phyloP scores from a whole-genome alignment of 2,329 filamentous ascomycete genomes.

The Cladosporium phlei region DNA sequence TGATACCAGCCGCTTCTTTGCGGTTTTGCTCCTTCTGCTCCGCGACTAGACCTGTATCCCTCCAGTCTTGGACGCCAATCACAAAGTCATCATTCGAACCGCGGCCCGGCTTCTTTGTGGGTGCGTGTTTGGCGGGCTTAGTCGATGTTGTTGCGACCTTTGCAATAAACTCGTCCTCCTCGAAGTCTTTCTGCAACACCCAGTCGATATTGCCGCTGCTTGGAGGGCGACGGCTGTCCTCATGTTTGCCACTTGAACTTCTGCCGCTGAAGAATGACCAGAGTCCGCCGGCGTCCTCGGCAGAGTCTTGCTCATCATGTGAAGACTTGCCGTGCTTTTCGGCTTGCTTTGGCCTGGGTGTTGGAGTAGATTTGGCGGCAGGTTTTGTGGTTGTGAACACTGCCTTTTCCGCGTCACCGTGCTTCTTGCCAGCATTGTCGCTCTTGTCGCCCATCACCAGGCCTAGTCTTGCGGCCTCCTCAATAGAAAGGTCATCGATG shows the following conservation, averaged over 20 bases:
- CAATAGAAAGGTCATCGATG: slow-evolving; percentile 56
- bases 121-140: slow-evolving; percentile 28
- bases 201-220: slow-evolving; percentile 71
- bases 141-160: slow-evolving; percentile 18
- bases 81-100: slow-evolving; percentile 60
- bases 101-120: slow-evolving; percentile 16
- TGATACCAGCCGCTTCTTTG: slow-evolving; percentile 22
- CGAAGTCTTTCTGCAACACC: slow-evolving; percentile 64
- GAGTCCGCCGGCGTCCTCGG: slow-evolving; percentile 29
- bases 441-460: slow-evolving; percentile 30
- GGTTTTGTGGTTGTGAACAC: slow-evolving; percentile 26
- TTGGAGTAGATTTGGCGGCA: slow-evolving; percentile 18
- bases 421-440: slow-evolving; percentile 14
- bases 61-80: slow-evolving; percentile 83
- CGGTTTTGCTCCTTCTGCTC: slow-evolving; percentile 31
- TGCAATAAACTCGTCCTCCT: slow-evolving; percentile 49
- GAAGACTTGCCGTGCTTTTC: slow-evolving; percentile 5
- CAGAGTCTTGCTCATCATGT: slow-evolving; percentile 24
- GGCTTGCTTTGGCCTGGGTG: slow-evolving; percentile 14
- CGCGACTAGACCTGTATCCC: slow-evolving; percentile 68
- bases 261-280: slow-evolving; percentile 36
- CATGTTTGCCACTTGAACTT: slow-evolving; percentile 7
- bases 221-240: slow-evolving; percentile 59
- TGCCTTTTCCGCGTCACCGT: slow-evolving; percentile 19
- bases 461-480: slow-evolving; percentile 52